Conservation (phyloP, 805 yeast genomes). For the Sugiyamaella lignohabitans region DNA sequence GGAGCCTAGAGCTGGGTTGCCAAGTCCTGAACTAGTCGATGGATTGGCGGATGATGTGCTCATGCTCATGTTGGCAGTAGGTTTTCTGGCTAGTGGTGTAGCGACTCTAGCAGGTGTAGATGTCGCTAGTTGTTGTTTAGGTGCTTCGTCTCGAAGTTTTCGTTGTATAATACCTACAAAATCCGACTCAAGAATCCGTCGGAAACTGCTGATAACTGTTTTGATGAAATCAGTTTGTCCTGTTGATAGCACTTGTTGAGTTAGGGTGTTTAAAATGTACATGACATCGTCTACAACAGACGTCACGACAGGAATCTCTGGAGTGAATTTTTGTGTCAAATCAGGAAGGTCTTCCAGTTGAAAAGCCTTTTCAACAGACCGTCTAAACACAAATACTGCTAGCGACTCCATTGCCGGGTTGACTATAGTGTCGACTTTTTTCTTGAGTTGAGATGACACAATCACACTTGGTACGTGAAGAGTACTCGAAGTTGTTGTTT, state of each 20-base stretch:
- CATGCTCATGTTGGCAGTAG: background rate
- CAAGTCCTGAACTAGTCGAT: constrained; percentile 17
- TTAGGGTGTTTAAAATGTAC: constrained; percentile 60
- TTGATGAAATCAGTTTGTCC: constrained; percentile 57
- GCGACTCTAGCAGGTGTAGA: constrained; percentile 10
- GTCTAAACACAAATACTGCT: constrained; percentile 58
- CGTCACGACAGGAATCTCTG: constrained; percentile 54
- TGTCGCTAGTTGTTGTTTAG: constrained; percentile 29
- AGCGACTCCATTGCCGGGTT: constrained; percentile 60
- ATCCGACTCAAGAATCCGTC: constrained; percentile 56
- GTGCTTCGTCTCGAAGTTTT: constrained; percentile 39
- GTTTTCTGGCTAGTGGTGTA: constrained; percentile 1
- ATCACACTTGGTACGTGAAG: constrained; percentile 45
- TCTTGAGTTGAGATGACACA: constrained; percentile 46
- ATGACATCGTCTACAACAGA: constrained; percentile 84
- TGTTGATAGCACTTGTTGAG: constrained; percentile 61
- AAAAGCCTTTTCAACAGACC: constrained; percentile 77
- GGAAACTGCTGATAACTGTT: constrained; percentile 48
- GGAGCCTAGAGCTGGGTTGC: constrained; percentile 6
- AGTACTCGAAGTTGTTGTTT: background rate
- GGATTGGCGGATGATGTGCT: too few species aligned
- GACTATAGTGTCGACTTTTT: constrained; percentile 47
- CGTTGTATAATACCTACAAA: constrained; percentile 50
- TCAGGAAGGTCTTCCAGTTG: constrained; percentile 74
- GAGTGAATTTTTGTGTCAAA: constrained; percentile 34